Base-by-base conservation (phyloP, 495 filamentous ascomycete genomes). In the Polyplosphaeria fusca region DNA sequence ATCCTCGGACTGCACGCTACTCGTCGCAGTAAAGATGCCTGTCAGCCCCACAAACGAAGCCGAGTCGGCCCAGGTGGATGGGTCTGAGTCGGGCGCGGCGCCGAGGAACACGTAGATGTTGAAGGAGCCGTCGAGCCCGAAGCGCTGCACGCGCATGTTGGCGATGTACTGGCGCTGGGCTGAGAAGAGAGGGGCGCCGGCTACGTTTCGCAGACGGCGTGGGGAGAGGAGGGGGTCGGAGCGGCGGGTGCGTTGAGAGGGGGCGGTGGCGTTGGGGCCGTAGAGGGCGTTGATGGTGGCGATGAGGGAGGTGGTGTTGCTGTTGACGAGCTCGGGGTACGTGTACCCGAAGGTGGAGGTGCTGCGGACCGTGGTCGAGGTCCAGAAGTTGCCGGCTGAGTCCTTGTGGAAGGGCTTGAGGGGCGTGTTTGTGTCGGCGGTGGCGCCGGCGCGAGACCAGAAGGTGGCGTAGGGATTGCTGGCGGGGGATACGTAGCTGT, bases 41-140 rank as follows among this genome's bases (percentile, higher is more conserved):
- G 82, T 73, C 5, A 79, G 76, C 5, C 81, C 85, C 2, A 84
- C 70, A 18, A 80, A 73, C 45, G 68, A 78, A 3, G 65, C 53
- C 3, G 74, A 71, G 28, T 64, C 63, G 12, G 70, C 60, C 77
- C 79, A 84, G 1, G 58, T 51, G 5, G 49, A 51, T 0, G 73
- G 60, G 43, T 80, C 69, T 2, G 47, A 25, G n/a, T 71, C 68
- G 9, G 44, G 45, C 3, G 72, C 64, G 2, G 70, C 63, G 11
- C 83, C 82, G 14, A 86, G 58, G 70, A 86, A 88, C 47, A 88
- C 63, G 60, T 79, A 78, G 46, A 88, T 69, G 28, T 74, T 77
- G 65, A 80, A 82, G 0, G 78, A 75, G 18, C 75, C 75, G 26
- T 73, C 60, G 25, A 86, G 67, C n/a, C 76, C 79, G 46, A 77